Percentiles rank a stretch among this genome's conserved stretches.
These are phyloP conservation scores for Ascosphaera apis DNA, from an alignment of 2,329 filamentous ascomycete species.

Conservation along the genomic window DNA sequence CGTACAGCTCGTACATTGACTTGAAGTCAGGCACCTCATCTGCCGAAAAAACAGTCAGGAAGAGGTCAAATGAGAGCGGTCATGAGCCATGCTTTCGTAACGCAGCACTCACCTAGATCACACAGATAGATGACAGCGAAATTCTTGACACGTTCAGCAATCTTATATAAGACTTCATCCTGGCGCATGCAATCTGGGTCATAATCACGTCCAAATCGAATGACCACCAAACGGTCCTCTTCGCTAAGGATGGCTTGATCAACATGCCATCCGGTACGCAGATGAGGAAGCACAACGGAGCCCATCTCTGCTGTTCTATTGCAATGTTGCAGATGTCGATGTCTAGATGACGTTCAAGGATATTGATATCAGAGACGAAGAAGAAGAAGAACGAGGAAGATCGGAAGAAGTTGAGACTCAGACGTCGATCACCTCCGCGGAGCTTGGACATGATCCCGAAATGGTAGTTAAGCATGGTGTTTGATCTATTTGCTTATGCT, in stretches of 20 bases:
- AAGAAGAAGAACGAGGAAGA: too few relatives aligned
- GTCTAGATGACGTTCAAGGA: too few relatives aligned
- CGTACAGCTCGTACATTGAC: constrained; percentile 81
- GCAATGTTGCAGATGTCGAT: too few relatives aligned
- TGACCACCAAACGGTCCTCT: constrained; percentile 79
- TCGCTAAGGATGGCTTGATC: constrained; percentile 85
- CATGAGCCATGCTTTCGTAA: neutral
- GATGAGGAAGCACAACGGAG: constrained; percentile 77
- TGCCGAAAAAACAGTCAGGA: constrained; percentile 14
- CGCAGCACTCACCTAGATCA: constrained; percentile 29
- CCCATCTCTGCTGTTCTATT: constrained; percentile 28
- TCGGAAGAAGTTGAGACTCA: too few relatives aligned
- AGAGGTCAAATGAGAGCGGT: neutral
- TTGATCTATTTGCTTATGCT: too few relatives aligned
- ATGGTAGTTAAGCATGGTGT: too few relatives aligned
- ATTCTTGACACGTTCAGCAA: constrained; percentile 76
- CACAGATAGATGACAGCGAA: constrained; percentile 58
- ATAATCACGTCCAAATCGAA: constrained; percentile 75
- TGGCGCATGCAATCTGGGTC: constrained; percentile 51
- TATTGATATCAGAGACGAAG: too few relatives aligned
- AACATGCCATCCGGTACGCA: constrained; percentile 88
- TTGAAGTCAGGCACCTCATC: constrained; percentile 85
- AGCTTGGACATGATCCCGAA: too few relatives aligned
- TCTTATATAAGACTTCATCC: constrained; percentile 86
- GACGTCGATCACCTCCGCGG: too few relatives aligned